These are phyloP conservation scores for Solanum hybrid DNA, from an alignment of 305 asterid genomes.

Conservation along the genomic window DNA sequence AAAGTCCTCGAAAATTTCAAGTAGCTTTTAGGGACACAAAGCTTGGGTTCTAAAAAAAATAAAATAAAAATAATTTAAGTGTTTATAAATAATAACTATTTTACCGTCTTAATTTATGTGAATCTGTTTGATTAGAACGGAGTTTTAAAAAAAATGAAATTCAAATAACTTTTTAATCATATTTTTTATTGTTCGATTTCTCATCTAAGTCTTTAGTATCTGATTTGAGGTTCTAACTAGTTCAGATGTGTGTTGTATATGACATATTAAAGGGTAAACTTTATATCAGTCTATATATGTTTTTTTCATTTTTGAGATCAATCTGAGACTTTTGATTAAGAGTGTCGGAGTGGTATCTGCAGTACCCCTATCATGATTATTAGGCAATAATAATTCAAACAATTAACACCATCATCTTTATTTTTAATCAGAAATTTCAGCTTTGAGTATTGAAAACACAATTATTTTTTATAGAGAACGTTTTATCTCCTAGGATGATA, in stretches of 20 bases:
- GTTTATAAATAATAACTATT: not conserved
- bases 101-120: not conserved
- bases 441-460: not conserved
- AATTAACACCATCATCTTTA: not conserved
- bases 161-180: not conserved
- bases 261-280: not conserved
- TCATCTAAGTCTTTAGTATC: not conserved
- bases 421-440: not conserved
- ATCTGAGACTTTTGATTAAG: not conserved
- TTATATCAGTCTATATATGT: not conserved
- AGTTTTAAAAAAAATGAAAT: not conserved
- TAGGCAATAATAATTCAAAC: not conserved
- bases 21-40: slow-evolving; percentile 20
- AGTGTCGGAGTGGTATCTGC: not conserved
- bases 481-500: not conserved
- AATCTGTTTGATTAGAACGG: not conserved
- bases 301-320: not conserved
- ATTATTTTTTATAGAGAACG: not conserved
- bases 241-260: not conserved
- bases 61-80: not conserved
- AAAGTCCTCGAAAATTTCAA: slow-evolving; percentile 29
- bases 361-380: not conserved
- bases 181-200: not conserved
- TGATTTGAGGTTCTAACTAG: not conserved
- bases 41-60: slow-evolving; percentile 1